These are phyloP conservation scores for Amoebophrya sp. DNA, from an alignment of 169 alveolate genomes.

Conservation along the genomic window DNA sequence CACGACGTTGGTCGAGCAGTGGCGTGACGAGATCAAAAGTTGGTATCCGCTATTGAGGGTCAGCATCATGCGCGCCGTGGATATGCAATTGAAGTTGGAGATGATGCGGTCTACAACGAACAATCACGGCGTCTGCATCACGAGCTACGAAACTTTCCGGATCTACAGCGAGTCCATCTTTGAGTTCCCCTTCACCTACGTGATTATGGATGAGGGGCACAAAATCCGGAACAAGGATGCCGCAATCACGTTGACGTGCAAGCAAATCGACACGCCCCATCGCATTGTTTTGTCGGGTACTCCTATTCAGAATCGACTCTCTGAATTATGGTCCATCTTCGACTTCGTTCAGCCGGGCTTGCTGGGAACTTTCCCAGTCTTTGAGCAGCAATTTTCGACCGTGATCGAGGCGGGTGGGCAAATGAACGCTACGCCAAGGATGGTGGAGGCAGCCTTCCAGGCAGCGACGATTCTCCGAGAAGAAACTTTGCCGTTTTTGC, in stretches of 20 bases:
- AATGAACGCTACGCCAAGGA: conserved; percentile 38
- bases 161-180: conserved; percentile 47
- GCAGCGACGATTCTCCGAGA: conserved; percentile 51
- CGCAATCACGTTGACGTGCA: conserved; percentile 69
- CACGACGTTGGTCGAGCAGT: conserved; percentile 53
- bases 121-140: conserved; percentile 46
- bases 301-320: conserved; percentile 83
- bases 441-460: conserved; percentile 52
- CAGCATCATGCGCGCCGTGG: conserved; percentile 44
- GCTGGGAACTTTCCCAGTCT: conserved; percentile 68
- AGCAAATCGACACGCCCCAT: conserved; percentile 54
- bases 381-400: background rate
- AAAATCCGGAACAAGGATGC: conserved; percentile 81
- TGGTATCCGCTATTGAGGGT: conserved; percentile 54
- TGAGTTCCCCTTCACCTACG: conserved; percentile 61
- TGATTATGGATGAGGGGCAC: conserved; percentile 89
- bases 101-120: conserved; percentile 26
- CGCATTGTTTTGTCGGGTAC: conserved; percentile 82
- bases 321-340: conserved; percentile 87
- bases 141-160: conserved; percentile 61
- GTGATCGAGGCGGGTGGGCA: conserved; percentile 38
- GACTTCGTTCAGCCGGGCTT: conserved; percentile 87
- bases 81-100: conserved; percentile 30
- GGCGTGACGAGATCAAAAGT: conserved; percentile 51
- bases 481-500: conserved; percentile 49